Percentiles rank a stretch among this genome's conserved stretches.
These are phyloP conservation scores for Morella rubra DNA, from an alignment of 306 rosid genomes.

Conservation along the genomic window DNA sequence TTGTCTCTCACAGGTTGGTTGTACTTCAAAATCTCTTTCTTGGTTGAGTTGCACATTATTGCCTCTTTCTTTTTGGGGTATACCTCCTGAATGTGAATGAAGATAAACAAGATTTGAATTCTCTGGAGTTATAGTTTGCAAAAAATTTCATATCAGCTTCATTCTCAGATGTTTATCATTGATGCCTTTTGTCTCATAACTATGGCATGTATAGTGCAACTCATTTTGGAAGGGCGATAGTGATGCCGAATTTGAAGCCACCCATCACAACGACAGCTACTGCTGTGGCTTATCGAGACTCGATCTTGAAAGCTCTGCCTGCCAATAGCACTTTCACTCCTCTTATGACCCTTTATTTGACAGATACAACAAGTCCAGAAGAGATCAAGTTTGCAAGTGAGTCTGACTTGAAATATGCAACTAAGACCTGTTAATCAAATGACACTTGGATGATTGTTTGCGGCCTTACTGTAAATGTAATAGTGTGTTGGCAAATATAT, in stretches of 20 bases:
- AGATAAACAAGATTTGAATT: background rate
- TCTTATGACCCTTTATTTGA: conserved; percentile 88
- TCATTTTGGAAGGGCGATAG: conserved; percentile 81
- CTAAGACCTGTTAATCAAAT: background rate
- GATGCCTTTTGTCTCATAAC: conserved; percentile 20
- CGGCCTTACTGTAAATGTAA: background rate
- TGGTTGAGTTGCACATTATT: background rate
- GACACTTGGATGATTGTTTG: background rate
- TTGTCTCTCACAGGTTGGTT: conserved; percentile 66
- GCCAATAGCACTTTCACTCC: conserved; percentile 62
- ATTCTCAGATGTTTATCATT: background rate
- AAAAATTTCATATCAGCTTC: background rate
- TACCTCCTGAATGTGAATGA: background rate
- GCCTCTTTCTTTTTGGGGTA: background rate
- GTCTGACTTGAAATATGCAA: conserved; percentile 24
- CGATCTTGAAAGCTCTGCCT: conserved; percentile 75
- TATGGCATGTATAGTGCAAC: conserved; percentile 50
- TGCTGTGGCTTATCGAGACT: conserved; percentile 68
- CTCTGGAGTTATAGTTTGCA: background rate
- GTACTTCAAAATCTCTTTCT: background rate
- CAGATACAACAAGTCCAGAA: conserved; percentile 63
- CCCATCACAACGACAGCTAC: conserved; percentile 68
- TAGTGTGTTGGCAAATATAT: too few species aligned
- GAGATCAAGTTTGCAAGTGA: conserved; percentile 89
- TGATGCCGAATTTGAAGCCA: conserved; percentile 94